Evolutionary conservation across 306 rosid genomes (phyloP), one percentile per base, ranked within the genome.

Genomic region (Astragalus membranaceus): DNA sequence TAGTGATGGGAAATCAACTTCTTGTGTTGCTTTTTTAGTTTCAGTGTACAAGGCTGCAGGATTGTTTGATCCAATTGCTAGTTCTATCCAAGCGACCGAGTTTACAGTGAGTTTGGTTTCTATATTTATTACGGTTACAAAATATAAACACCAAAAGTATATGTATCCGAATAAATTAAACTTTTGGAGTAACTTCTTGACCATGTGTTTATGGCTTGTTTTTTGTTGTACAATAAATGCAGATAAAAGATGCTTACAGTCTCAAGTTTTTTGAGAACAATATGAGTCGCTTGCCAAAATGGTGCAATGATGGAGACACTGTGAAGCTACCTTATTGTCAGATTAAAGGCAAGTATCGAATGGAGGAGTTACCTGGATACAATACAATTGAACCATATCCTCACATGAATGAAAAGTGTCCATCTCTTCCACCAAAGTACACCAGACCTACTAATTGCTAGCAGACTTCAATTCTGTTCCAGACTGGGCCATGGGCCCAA

Each of bases 21-120:
- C 99, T 0, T 91, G 99, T 64, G 71, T 95, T 53, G 96, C 97
- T 66, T 95, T 83, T 76, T 69, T 95, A 75, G 95, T 95, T 54
- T 89, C 84, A 69, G 91, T 91, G 96, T 95, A 95, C 70, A 91
- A 95, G 82, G 96, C 70, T 63, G 97, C 97, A 2, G 99, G 99
- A 67, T 81, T 95, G 57, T 95, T 95, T 76, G 89, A 79, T 74
- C 89, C 95, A 79, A 74, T 88, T 75, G 80, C 96, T 12, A 87
- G 87, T 83, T 86, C 92, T 59, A 79, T 95, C 67, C 88, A 95
- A 82, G 99, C 89, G 70, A 95, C 99, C 3, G 99, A 95, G 79
- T 95, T 95, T 72, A 95, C 99, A 75, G 99, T 91, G 82, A 87
- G 92, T 69, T 72, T n/a, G n/a, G n/a, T n/a, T n/a, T n/a, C n/a